These are phyloP conservation scores for Yamadazyma laniorum DNA, from an alignment of 805 yeast genomes.

Conservation along the genomic window DNA sequence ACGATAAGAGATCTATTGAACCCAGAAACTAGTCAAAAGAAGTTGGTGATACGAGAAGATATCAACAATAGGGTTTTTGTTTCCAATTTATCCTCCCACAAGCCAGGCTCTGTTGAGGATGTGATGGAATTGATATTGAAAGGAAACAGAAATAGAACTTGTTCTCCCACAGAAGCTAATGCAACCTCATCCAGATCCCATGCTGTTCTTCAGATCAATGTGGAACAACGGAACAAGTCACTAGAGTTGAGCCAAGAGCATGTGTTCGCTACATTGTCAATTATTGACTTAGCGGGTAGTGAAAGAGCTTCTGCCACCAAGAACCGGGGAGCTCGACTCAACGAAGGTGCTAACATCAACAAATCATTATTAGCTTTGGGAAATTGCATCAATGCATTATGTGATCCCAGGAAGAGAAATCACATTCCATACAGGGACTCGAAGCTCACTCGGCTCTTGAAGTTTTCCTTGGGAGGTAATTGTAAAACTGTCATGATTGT, in stretches of 20 bases:
- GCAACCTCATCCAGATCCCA: constrained; percentile 90
- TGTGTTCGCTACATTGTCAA: constrained; percentile 75
- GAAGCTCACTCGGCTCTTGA: constrained; percentile 79
- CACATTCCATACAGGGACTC: constrained; percentile 93
- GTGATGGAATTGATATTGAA: constrained; percentile 72
- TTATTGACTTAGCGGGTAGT: constrained; percentile 92
- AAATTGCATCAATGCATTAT: constrained; percentile 88
- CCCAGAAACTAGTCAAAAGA: constrained; percentile 48
- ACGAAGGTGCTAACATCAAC: constrained; percentile 94
- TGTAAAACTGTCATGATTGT: constrained; percentile 96
- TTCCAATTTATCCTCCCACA: constrained; percentile 63
- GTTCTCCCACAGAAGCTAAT: constrained; percentile 89
- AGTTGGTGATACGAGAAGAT: constrained; percentile 69
- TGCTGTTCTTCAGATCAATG: constrained; percentile 83
- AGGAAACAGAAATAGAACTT: constrained; percentile 77
- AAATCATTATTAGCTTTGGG: constrained; percentile 86
- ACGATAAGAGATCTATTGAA: constrained; percentile 75
- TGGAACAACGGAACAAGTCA: constrained; percentile 57
- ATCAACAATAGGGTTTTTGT: constrained; percentile 63
- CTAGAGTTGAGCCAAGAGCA: constrained; percentile 66
- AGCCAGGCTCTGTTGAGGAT: constrained; percentile 61
- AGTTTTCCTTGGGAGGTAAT: constrained; percentile 89
- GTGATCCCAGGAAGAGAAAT: constrained; percentile 62
- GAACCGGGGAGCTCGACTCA: constrained; percentile 75
- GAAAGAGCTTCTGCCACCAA: constrained; percentile 90